Percentiles rank a stretch among this genome's conserved stretches.
These are phyloP conservation scores for Carallia brachiata DNA, from an alignment of 345 rosid species.

Conservation along the genomic window DNA sequence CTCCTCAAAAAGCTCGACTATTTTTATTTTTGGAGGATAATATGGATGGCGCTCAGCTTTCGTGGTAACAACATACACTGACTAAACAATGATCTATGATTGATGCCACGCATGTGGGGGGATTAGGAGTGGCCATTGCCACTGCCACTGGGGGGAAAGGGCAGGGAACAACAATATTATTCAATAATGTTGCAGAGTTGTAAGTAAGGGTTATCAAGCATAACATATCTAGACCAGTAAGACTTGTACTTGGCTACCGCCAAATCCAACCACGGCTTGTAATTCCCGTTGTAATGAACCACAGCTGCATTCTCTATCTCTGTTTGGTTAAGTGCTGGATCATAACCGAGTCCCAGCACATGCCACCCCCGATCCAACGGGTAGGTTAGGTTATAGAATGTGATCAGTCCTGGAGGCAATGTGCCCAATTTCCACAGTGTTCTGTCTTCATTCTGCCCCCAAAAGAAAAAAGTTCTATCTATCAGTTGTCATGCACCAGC, in stretches of 20 bases:
- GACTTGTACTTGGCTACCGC: conserved; percentile 80
- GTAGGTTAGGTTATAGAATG: conserved; percentile 84
- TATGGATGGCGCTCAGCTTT: too few species aligned
- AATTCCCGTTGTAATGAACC: conserved; percentile 93
- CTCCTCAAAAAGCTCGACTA: too few species aligned
- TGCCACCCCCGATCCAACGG: conserved; percentile 89
- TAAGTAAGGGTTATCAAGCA: conserved; percentile 69
- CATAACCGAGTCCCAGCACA: conserved; percentile 92
- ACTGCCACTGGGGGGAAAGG: too few species aligned
- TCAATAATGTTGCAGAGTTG: conserved; percentile 58
- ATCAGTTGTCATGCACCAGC: conserved; percentile 3
- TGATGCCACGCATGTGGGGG: too few species aligned
- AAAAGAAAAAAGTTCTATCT: background rate
- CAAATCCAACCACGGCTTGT: conserved; percentile 96
- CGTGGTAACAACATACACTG: too few species aligned
- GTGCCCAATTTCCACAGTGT: conserved; percentile 98
- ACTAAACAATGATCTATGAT: too few species aligned
- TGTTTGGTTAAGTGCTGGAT: conserved; percentile 92
- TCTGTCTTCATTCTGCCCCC: conserved; percentile 84
- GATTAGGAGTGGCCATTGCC: too few species aligned
- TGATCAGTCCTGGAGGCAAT: conserved; percentile 91
- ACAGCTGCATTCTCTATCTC: conserved; percentile 87
- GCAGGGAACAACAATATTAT: conserved; percentile 10
- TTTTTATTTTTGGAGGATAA: too few species aligned
- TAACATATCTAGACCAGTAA: conserved; percentile 83